Conservation (phyloP, 768 basidiomycete genomes). For the Mycena olivaceomarginata region DNA sequence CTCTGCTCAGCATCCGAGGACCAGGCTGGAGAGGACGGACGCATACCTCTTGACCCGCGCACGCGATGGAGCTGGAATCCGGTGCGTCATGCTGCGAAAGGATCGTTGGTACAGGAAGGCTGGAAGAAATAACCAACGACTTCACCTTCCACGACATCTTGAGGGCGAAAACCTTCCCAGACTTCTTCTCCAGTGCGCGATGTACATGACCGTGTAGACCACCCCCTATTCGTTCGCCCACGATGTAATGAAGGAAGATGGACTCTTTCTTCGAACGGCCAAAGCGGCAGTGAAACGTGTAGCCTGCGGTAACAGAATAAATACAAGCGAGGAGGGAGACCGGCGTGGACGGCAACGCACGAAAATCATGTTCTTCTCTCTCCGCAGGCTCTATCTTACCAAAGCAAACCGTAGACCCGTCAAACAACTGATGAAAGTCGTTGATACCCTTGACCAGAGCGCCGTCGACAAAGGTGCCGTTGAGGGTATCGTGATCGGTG, state of each 20-base stretch:
- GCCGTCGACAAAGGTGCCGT: constrained; percentile 72
- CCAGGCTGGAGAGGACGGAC: background rate
- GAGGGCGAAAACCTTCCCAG: constrained; percentile 76
- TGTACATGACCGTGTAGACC: constrained; percentile 83
- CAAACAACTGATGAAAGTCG: constrained; percentile 60
- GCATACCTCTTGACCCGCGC: constrained; percentile 35
- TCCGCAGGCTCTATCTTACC: constrained; percentile 61
- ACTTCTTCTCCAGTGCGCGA: constrained; percentile 73
- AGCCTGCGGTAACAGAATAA: constrained; percentile 29
- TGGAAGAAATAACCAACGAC: background rate
- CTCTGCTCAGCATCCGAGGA: background rate
- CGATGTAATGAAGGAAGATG: constrained; percentile 65
- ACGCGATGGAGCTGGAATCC: background rate
- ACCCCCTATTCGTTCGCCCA: constrained; percentile 63
- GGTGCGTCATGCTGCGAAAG: background rate
- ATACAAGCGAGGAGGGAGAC: background rate
- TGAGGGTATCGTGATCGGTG: constrained; percentile 60
- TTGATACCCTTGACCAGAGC: constrained; percentile 60
- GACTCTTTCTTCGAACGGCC: constrained; percentile 56
- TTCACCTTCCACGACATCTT: constrained; percentile 69
- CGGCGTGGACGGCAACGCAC: constrained; percentile 55
- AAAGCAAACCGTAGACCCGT: constrained; percentile 79
- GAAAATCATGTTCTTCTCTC: constrained; percentile 66
- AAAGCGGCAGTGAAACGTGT: constrained; percentile 35
- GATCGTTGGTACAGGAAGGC: background rate